These are phyloP conservation scores for Pleodorina starrii DNA, from an alignment of 139 green algal species.

Conservation along the genomic window DNA sequence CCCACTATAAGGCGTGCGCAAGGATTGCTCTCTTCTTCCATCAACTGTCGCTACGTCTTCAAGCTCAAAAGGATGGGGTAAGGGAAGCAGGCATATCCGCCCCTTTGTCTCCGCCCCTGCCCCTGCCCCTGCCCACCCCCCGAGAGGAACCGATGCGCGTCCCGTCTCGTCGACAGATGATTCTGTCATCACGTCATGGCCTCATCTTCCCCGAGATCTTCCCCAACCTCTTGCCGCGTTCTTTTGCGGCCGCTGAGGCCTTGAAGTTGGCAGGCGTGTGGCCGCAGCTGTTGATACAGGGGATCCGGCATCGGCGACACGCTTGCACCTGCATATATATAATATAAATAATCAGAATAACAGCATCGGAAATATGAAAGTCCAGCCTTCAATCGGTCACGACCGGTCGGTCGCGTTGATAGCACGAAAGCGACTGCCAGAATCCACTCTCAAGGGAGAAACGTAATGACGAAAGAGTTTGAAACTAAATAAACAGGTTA, in stretches of 20 bases:
- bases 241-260: neutral
- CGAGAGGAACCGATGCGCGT: neutral
- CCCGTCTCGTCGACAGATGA: neutral
- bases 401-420: neutral
- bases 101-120: neutral
- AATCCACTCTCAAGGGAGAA: neutral
- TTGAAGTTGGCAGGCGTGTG: neutral
- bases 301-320: neutral
- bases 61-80: no score
- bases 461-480: neutral
- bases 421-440: conserved; percentile 3
- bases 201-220: conserved; percentile 6
- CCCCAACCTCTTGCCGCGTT: neutral
- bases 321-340: neutral
- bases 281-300: conserved; percentile 4
- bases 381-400: neutral
- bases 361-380: neutral
- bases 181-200: neutral
- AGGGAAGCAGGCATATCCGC: neutral
- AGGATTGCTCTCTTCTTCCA: no score
- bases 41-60: no score
- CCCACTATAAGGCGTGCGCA: no score
- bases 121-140: neutral
- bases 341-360: neutral
- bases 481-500: neutral